phyloP scores from a whole-genome alignment of 352 stramenopile genomes.

The Phytophthora podocarpi region DNA sequence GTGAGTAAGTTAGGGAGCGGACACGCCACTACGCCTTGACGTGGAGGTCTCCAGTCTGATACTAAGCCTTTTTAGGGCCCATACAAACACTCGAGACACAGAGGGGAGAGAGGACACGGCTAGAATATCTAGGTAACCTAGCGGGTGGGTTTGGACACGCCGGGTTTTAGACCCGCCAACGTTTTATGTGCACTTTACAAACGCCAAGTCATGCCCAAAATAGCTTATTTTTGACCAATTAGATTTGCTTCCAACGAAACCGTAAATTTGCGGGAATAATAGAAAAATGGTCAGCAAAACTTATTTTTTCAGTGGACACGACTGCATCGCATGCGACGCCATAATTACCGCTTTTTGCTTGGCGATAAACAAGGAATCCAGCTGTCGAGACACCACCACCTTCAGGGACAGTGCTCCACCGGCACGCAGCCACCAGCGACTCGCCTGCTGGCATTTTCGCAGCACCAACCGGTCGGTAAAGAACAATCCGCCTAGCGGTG shows the following conservation, averaged over 20 bases:
- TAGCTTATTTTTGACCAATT: neutral
- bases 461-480: constrained; percentile 18
- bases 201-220: no score
- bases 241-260: neutral
- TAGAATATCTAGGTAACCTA: neutral
- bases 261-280: constrained; percentile 12
- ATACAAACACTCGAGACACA: constrained; percentile 22
- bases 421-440: constrained; percentile 5
- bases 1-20: neutral
- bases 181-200: no score
- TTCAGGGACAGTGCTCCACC: constrained; percentile 20
- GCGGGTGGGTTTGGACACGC: constrained; percentile 1
- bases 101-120: constrained; percentile 24
- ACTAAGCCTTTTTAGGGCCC: constrained; percentile 23
- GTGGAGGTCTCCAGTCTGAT: constrained; percentile 38
- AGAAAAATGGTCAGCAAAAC: constrained; percentile 22
- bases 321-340: constrained; percentile 5
- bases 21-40: constrained; percentile 16
- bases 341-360: constrained; percentile 11
- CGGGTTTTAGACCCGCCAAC: constrained; percentile 5
- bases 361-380: constrained; percentile 7
- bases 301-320: neutral
- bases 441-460: constrained; percentile 21
- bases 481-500: constrained; percentile 16
- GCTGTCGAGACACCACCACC: neutral